Conservation (phyloP, 768 basidiomycete species). For the Termitomyces sp. region DNA sequence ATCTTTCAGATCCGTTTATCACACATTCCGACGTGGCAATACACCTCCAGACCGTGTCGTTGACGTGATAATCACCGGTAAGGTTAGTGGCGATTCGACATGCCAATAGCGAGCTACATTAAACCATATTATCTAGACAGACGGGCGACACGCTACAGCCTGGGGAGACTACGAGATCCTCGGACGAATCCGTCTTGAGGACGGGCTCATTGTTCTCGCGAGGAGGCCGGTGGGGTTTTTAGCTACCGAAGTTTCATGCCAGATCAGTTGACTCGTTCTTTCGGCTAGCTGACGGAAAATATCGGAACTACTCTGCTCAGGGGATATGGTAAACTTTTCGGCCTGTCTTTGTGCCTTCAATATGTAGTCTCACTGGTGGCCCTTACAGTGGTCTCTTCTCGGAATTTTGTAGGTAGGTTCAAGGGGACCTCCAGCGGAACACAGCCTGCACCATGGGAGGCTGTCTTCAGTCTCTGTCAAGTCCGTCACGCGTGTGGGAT, state of each 20-base stretch:
- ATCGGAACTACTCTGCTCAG: constrained; percentile 36
- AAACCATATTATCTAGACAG: constrained; percentile 30
- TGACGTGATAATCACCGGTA: constrained; percentile 51
- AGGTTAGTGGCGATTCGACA: constrained; percentile 27
- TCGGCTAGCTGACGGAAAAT: constrained; percentile 18
- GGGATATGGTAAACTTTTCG: constrained; percentile 37
- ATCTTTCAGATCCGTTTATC: constrained; percentile 34
- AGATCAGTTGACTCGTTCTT: not conserved
- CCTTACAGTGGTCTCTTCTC: constrained; percentile 38
- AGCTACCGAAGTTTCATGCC: not conserved
- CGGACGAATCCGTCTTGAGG: constrained; percentile 52
- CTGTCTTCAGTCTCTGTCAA: constrained; percentile 45
- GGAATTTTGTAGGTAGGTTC: constrained; percentile 48
- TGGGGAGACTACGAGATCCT: constrained; percentile 55
- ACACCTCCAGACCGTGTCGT: constrained; percentile 19
- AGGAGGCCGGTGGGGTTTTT: constrained; percentile 42
- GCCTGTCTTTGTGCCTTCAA: not conserved
- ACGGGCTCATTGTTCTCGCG: constrained; percentile 52
- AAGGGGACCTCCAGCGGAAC: constrained; percentile 27
- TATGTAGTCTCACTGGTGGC: constrained; percentile 3
- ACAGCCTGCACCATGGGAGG: constrained; percentile 40
- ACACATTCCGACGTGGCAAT: constrained; percentile 23
- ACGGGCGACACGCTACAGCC: constrained; percentile 37
- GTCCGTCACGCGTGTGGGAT: constrained; percentile 23
- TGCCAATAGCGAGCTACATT: not conserved